Percentiles rank a stretch among this genome's conserved stretches.
Evolutionary conservation across 371 early-diverging fungal genomes (phyloP).

Genomic region (Mucor indicus): DNA sequence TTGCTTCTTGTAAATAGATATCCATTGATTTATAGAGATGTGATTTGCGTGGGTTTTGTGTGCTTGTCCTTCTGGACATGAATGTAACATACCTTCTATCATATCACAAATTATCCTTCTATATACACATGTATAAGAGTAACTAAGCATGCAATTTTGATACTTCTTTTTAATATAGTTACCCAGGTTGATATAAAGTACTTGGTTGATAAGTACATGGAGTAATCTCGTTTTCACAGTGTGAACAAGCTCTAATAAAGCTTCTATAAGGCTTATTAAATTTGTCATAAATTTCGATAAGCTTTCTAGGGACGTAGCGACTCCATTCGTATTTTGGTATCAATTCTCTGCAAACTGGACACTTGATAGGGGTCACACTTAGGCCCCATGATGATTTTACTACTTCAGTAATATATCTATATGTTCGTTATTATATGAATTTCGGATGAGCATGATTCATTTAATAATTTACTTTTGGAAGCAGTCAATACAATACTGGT

Average conservation of each 20-base stretch:
- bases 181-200: no score
- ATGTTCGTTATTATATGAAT: no score
- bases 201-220: conserved; percentile 20
- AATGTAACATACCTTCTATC: conserved; percentile 6
- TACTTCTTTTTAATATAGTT: no score
- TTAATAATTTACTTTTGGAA: conserved; percentile 39
- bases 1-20: conserved; percentile 13
- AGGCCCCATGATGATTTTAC: conserved; percentile 58
- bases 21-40: conserved; percentile 17
- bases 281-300: conserved; percentile 40
- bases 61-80: conserved; percentile 7
- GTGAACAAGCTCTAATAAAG: conserved; percentile 45
- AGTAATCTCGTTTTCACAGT: conserved; percentile 44
- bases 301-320: conserved; percentile 21
- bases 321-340: conserved; percentile 54
- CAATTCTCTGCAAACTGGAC: conserved; percentile 54
- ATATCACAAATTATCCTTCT: conserved; percentile 13
- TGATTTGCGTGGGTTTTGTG: conserved; percentile 18
- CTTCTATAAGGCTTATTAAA: conserved; percentile 58
- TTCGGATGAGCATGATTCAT: not conserved
- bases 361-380: conserved; percentile 48
- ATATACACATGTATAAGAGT: no score
- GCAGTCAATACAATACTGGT: conserved; percentile 56
- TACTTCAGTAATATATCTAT: conserved; percentile 5
- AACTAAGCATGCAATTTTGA: no score